These are phyloP conservation scores for Lunularia cruciata DNA, from an alignment of 225 moss, liverwort and hornwort species.

Conservation along the genomic window DNA sequence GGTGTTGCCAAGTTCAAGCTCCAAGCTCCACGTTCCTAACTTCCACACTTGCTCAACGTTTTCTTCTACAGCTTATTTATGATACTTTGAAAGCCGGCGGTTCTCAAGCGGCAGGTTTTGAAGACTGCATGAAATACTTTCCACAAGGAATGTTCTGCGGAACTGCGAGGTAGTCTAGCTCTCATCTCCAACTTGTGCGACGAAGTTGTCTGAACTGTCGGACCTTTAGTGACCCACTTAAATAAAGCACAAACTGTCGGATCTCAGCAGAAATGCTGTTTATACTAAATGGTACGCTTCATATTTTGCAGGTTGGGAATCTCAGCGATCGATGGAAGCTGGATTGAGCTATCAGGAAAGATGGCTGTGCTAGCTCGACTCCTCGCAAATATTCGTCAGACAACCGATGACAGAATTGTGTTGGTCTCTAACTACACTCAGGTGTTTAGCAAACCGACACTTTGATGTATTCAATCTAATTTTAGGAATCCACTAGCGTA, in stretches of 20 bases:
- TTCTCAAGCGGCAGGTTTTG: slow-evolving; percentile 92
- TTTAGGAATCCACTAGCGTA: too few relatives aligned
- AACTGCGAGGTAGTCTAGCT: slow-evolving; percentile 50
- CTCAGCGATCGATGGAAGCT: slow-evolving; percentile 55
- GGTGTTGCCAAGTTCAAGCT: not conserved
- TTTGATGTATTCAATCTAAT: too few relatives aligned
- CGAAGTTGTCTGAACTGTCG: not conserved
- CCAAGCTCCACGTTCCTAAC: not conserved
- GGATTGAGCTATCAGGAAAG: slow-evolving; percentile 94
- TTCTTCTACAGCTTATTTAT: slow-evolving; percentile 77
- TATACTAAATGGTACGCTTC: not conserved
- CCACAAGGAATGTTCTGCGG: slow-evolving; percentile 62
- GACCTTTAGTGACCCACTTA: too few relatives aligned
- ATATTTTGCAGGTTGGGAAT: slow-evolving; percentile 54
- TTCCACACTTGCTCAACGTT: not conserved
- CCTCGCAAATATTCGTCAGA: slow-evolving; percentile 81
- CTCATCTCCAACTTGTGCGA: not conserved
- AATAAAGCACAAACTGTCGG: too few relatives aligned
- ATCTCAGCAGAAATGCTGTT: too few relatives aligned
- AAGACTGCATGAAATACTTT: slow-evolving; percentile 81
- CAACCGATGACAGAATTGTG: slow-evolving; percentile 95
- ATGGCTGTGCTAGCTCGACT: slow-evolving; percentile 89
- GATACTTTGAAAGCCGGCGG: slow-evolving; percentile 93
- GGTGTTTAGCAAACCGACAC: slow-evolving; percentile 31
- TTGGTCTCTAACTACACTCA: slow-evolving; percentile 98